Conservation (phyloP, 2,329 filamentous ascomycete species). For the Epichloe typhina region DNA sequence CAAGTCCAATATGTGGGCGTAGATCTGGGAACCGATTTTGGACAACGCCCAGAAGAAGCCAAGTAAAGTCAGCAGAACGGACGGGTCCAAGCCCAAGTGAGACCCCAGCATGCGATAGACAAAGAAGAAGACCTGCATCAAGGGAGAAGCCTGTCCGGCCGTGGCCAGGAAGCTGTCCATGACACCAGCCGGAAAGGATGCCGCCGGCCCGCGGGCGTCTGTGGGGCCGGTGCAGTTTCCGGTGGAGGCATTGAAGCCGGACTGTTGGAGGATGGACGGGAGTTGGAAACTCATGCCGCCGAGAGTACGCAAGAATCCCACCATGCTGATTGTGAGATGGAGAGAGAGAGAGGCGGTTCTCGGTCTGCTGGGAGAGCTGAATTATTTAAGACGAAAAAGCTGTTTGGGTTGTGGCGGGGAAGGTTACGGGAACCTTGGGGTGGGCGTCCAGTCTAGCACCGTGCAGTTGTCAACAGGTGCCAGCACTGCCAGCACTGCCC, state of each 20-base stretch:
- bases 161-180: constrained; percentile 33
- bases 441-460: too few species aligned
- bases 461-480: too few species aligned
- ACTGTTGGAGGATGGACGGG: constrained; percentile 14
- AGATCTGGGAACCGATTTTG: constrained; percentile 22
- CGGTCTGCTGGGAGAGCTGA: too few species aligned
- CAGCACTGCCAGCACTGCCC: too few species aligned
- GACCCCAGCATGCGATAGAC: constrained; percentile 31
- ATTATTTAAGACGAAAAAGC: too few species aligned
- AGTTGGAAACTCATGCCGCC: constrained; percentile 14
- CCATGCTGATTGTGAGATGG: background rate
- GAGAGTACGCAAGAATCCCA: constrained; percentile 13
- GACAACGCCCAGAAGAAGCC: constrained; percentile 35
- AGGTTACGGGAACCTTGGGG: too few species aligned
- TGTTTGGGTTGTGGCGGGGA: too few species aligned
- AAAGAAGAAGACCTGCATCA: constrained; percentile 29
- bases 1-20: constrained; percentile 20
- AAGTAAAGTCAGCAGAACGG: constrained; percentile 29
- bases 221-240: constrained; percentile 8
- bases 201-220: background rate
- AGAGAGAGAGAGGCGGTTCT: too few species aligned
- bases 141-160: constrained; percentile 28
- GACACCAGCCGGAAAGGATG: constrained; percentile 17
- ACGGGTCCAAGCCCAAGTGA: constrained; percentile 35
- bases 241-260: constrained; percentile 9